A percentile compares a stretch with the other conserved stretches of the same genome.
Evolutionary conservation across 805 yeast species (phyloP).

Genomic region (Wickerhamomyces strasburgensis): DNA sequence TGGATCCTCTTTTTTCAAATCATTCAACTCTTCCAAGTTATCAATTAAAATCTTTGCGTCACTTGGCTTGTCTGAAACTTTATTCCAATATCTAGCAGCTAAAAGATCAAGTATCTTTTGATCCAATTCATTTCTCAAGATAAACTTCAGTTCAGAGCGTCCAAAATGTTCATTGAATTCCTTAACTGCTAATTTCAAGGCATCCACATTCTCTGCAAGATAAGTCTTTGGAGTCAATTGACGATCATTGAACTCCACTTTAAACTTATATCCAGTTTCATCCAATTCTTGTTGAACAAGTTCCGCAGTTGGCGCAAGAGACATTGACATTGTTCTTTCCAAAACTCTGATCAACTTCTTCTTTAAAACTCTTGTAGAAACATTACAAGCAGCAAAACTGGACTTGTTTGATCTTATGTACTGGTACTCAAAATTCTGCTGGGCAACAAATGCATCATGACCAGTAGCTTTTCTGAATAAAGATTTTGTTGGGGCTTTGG

Average conservation of each 20-base stretch:
- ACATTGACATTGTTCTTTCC: conserved; percentile 86
- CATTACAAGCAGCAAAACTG: conserved; percentile 57
- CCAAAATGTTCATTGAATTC: conserved; percentile 82
- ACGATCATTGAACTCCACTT: conserved; percentile 95
- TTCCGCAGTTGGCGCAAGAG: conserved; percentile 80
- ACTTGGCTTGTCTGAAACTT: conserved; percentile 27
- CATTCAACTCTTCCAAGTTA: conserved; percentile 49
- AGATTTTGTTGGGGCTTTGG: conserved; percentile 56
- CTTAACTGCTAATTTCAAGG: conserved; percentile 78
- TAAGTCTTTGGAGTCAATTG: conserved; percentile 92
- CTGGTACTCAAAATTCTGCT: conserved; percentile 57
- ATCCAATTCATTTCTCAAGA: conserved; percentile 79
- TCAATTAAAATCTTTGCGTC: conserved; percentile 31
- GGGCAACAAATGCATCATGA: conserved; percentile 60
- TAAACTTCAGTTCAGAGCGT: conserved; percentile 71
- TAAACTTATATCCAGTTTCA: conserved; percentile 86
- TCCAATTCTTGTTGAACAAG: conserved; percentile 88
- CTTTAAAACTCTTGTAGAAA: conserved; percentile 72
- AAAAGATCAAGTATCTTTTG: conserved; percentile 82
- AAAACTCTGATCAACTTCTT: conserved; percentile 79
- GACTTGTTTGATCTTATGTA: conserved; percentile 63
- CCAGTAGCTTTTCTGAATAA: conserved; percentile 53
- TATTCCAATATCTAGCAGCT: conserved; percentile 92
- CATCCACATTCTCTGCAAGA: conserved; percentile 85
- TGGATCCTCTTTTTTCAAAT: conserved; percentile 57